Conservation (phyloP, 805 yeast species). For the Hanseniaspora pseudoguilliermondii region DNA sequence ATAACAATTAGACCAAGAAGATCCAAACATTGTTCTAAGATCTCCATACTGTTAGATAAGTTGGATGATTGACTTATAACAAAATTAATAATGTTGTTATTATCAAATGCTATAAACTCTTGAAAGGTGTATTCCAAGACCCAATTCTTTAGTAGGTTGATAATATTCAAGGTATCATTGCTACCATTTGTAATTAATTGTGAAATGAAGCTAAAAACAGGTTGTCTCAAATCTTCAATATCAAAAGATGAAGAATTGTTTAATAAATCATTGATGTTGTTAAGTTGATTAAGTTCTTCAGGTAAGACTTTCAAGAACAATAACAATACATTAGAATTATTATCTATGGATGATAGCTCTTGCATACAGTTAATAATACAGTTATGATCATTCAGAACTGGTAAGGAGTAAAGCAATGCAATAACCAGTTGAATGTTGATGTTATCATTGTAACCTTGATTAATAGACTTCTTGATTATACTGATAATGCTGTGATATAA, state of each 20-base stretch:
- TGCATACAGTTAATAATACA: constrained; percentile 43
- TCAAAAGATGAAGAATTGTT: constrained; percentile 24
- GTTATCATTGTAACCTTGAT: constrained; percentile 27
- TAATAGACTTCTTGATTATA: background rate
- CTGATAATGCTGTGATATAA: constrained; percentile 38
- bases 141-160: constrained; percentile 74
- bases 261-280: constrained; percentile 61
- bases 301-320: constrained; percentile 82
- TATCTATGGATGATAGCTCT: constrained; percentile 36
- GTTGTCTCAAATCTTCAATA: constrained; percentile 15
- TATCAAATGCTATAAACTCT: constrained; percentile 44
- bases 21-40: constrained; percentile 76
- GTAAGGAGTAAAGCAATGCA: constrained; percentile 71
- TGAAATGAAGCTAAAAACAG: constrained; percentile 1
- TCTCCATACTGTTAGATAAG: constrained; percentile 14
- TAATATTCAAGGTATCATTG: background rate
- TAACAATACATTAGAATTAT: constrained; percentile 33
- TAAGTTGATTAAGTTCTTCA: constrained; percentile 57
- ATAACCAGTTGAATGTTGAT: constrained; percentile 76
- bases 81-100: constrained; percentile 1
- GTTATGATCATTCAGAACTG: constrained; percentile 56
- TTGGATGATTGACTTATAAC: background rate
- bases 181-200: background rate
- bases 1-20: constrained; percentile 68
- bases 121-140: constrained; percentile 71